Base-by-base conservation (phyloP, 2,329 filamentous ascomycete species). In the Cordyceps militaris region DNA sequence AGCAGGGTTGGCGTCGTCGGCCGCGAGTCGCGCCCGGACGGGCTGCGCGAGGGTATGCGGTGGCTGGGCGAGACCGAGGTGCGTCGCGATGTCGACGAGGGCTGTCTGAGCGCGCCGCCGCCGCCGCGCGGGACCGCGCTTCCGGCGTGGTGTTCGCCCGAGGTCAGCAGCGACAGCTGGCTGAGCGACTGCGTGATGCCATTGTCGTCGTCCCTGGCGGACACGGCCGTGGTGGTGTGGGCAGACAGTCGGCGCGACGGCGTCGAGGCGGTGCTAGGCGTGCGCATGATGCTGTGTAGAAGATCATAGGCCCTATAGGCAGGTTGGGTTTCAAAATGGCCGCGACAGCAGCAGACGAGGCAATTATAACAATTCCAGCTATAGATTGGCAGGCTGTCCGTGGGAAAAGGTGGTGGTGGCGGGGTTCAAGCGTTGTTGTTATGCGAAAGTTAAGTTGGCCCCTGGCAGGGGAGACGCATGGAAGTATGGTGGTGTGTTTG, bases 1-100 rank as follows among this genome's bases (percentile, higher is more conserved):
- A 81, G 68, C 6, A 85, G 70, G 0, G 74, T 73, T 1, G 81
- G 80, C 2, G 80, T 81, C 21, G 69, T 71, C 4, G 78, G 74
- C 56, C 76, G 72, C 5, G 79, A 76, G 11, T 74, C 73, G 14
- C 73, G 69, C 21, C 73, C 70, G 61, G 67, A 79, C 55, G 64
- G 78, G 73, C 67, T 79, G 66, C 67, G 76, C 64, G 69, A 76
- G 61, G 63, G 73, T 61, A 64, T 67, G 23, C 65, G 73, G 57
- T 64, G 71, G 46, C 46, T 46, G 8, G 78, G 74, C 5, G 74
- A 73, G n/a, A 67, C 68, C 30, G 74, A 73, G 9, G 69, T 63
- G 59, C 67, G 70, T 56, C 67, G 71, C n/a, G 51, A 54, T 56
- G 72, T 66, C 19, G 69, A 65, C 23, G 71, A 72, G 56, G 72